Evolutionary conservation across 1,284 basidiomycete genomes (phyloP), one percentile per base, ranked within the genome.

Genomic region (Vanrija sp.): DNA sequence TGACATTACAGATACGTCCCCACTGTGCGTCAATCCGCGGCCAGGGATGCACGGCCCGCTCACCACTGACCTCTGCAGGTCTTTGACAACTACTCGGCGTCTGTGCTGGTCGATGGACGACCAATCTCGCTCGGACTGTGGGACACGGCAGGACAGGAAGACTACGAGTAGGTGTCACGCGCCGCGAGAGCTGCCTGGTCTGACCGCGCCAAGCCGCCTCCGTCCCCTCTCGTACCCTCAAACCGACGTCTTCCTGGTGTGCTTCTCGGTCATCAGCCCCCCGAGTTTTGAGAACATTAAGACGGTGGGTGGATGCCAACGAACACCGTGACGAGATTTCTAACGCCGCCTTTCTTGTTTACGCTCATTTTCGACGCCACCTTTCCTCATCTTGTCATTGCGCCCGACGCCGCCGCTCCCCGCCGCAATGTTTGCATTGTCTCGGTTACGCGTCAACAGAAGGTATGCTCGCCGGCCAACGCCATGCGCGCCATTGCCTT

Each of bases 231-330:
- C 91, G 56, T 99, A 99, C 79, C 96, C 96, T 12, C 96, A 98
- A 79, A 98, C 96, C 50, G 96, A 99, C 76, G 93, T 99, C 46
- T 98, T 99, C 80, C 82, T 99, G 76, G 95, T 98, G 75, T 98
- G 96, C 78, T 98, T 98, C 82, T 96, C 93, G 45, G 85, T 98
- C 61, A 93, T 97, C 73, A 91, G 88, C 71, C 96, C 96, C 34
- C 91, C 96, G 26, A 91, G 88, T 78, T 98, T 93, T 73, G 95
- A 98, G 80, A 98, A 74, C 59, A 69, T 75, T 60, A 63, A 64
- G 38, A 73, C 72, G 38, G 64, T 68, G 34, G 38, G 60, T 63
- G 16, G 34, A 34, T 34, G 15, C 8, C 15, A 26, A 14, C 21
- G n/a, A 10, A 34, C 9, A 12, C 12, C 12, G 34, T 15, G 34